A percentile compares a stretch with the other conserved stretches of the same genome.
These are phyloP conservation scores for Eutrema heterophyllum DNA, from an alignment of 345 rosid species.

Conservation along the genomic window DNA sequence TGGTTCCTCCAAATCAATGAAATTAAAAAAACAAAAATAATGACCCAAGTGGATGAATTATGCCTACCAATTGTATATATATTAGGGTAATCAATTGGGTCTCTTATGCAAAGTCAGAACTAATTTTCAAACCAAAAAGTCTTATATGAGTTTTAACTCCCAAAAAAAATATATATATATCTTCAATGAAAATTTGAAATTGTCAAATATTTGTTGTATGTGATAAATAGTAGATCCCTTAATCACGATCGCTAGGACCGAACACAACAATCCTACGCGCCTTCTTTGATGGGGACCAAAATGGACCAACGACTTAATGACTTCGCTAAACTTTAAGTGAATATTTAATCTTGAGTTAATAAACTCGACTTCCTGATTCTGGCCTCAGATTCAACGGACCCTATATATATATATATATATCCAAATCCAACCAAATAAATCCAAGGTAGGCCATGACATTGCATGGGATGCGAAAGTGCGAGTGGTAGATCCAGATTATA, in stretches of 20 bases:
- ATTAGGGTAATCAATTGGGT: neutral
- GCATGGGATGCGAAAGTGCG: conserved; percentile 18
- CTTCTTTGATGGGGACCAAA: neutral
- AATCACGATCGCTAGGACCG: neutral
- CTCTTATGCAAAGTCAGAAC: conserved; percentile 7
- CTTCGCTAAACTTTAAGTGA: neutral
- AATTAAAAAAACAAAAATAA: conserved; percentile 11
- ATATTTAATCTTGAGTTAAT: no score
- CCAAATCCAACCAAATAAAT: conserved; percentile 12
- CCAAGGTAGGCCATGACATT: conserved; percentile 13
- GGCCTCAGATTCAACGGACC: conserved; percentile 15
- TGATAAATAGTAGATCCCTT: neutral
- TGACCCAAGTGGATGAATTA: conserved; percentile 23
- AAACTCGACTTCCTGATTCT: neutral
- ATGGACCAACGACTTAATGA: neutral
- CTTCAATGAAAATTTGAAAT: neutral
- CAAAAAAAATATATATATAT: no score
- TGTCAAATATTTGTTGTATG: neutral
- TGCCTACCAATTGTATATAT: neutral
- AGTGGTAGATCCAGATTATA: conserved; percentile 12
- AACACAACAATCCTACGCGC: neutral
- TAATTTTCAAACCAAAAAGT: conserved; percentile 3
- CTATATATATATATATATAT: neutral
- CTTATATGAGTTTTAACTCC: no score
- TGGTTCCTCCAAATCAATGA: conserved; percentile 14